A percentile compares a stretch with the other conserved stretches of the same genome.
These are phyloP conservation scores for Glycyrrhiza uralensis DNA, from an alignment of 306 rosid genomes.

Conservation along the genomic window DNA sequence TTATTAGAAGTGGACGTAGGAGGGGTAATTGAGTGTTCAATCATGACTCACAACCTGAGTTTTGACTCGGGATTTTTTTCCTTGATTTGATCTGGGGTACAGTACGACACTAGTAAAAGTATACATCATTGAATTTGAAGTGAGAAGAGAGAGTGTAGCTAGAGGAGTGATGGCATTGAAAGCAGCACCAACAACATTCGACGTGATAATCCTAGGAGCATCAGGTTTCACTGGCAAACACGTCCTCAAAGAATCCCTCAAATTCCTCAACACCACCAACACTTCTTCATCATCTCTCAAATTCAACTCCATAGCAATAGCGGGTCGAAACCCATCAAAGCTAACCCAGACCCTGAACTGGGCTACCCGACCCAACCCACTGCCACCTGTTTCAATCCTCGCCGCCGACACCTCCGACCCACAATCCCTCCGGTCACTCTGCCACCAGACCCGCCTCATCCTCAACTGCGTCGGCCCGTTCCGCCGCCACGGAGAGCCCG, in stretches of 20 bases:
- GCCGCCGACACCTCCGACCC: slow-evolving; percentile 62
- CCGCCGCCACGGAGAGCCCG: slow-evolving; percentile 77
- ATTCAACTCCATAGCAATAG: slow-evolving; percentile 65
- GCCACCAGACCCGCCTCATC: slow-evolving; percentile 57
- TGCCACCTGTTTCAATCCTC: slow-evolving; percentile 56
- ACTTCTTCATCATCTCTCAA: slow-evolving; percentile 41
- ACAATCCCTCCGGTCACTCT: slow-evolving; percentile 56
- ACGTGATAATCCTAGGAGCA: slow-evolving; percentile 74
- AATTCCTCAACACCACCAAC: slow-evolving; percentile 42
- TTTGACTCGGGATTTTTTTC: no score
- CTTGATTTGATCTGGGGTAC: no score
- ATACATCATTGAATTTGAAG: no score
- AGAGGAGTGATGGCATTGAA: neutral
- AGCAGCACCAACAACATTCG: slow-evolving; percentile 31
- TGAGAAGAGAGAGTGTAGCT: no score
- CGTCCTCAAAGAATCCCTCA: slow-evolving; percentile 68
- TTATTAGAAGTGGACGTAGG: no score
- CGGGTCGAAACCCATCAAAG: slow-evolving; percentile 63
- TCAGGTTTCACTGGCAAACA: slow-evolving; percentile 89
- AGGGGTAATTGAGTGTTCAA: no score
- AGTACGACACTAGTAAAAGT: no score
- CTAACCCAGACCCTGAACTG: slow-evolving; percentile 59
- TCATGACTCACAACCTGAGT: no score
- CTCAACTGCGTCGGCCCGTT: slow-evolving; percentile 95
- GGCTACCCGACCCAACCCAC: slow-evolving; percentile 58